These are phyloP conservation scores for Botrytis squamosa DNA, from an alignment of 2,329 filamentous ascomycete species.

Conservation along the genomic window DNA sequence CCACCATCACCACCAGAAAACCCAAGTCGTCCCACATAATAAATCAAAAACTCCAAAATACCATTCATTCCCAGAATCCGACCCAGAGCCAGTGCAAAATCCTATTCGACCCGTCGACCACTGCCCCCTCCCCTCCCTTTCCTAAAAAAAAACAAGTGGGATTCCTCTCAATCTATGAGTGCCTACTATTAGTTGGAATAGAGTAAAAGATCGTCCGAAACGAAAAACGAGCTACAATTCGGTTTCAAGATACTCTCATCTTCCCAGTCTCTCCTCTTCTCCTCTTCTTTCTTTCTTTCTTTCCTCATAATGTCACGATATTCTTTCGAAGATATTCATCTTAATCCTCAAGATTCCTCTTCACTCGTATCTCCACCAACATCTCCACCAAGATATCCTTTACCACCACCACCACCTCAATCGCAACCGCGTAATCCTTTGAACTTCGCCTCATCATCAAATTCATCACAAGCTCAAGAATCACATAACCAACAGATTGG, in stretches of 20 bases:
- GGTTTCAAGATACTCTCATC: not conserved
- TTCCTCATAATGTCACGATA: slow-evolving; percentile 7
- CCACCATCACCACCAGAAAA: not conserved
- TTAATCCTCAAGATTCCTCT: slow-evolving; percentile 4
- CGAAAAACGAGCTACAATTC: not conserved
- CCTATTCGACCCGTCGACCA: slow-evolving; percentile 1
- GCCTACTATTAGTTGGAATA: slow-evolving; percentile 11
- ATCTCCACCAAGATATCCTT: not conserved
- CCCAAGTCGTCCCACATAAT: not conserved
- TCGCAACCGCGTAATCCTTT: slow-evolving; percentile 1
- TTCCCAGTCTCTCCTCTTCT: not conserved
- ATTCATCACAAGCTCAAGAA: not conserved
- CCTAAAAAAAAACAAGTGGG: not conserved
- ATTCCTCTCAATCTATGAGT: not conserved
- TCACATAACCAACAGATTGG: slow-evolving; percentile 21
- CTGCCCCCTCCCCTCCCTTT: not conserved
- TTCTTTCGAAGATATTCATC: slow-evolving; percentile 6
- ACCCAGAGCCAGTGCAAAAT: not conserved
- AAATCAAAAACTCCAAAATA: not conserved
- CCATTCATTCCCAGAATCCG: not conserved
- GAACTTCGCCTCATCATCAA: slow-evolving; percentile 1
- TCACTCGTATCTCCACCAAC: slow-evolving; percentile 7
- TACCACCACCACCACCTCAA: not conserved
- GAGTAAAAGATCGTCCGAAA: slow-evolving; percentile 11
- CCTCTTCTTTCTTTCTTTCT: not conserved